Conservation (phyloP, 768 basidiomycete genomes). For the Kwoniella botswanensis region DNA sequence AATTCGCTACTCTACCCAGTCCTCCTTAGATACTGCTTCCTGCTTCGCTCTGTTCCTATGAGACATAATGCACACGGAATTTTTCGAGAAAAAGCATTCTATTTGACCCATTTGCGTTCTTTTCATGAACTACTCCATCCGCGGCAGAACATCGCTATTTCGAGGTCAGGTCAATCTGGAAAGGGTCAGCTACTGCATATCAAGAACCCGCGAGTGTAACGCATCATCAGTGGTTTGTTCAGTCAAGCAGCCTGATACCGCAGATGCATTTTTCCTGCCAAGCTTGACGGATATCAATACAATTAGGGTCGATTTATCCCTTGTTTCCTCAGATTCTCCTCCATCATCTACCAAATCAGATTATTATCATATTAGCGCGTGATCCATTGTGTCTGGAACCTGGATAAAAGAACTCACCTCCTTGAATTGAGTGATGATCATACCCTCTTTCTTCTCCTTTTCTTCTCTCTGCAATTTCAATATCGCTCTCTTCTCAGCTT, state of each 20-base stretch:
- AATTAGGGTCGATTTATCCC: slow-evolving; percentile 22
- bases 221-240: no score
- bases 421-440: slow-evolving; percentile 70
- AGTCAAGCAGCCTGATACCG: neutral
- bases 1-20: no score
- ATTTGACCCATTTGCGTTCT: no score
- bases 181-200: no score
- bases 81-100: no score
- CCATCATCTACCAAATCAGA: slow-evolving; percentile 36
- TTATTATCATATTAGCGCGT: neutral
- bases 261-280: neutral
- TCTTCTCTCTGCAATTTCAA: slow-evolving; percentile 94
- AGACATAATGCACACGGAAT: no score
- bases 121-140: no score
- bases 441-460: slow-evolving; percentile 83
- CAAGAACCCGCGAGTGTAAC: no score
- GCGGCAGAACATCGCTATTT: no score
- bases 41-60: no score
- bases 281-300: neutral
- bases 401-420: slow-evolving; percentile 12
- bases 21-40: no score
- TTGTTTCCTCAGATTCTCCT: slow-evolving; percentile 36
- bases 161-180: no score
- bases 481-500: slow-evolving; percentile 96
- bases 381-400: neutral